Evolutionary conservation across 306 rosid species (phyloP), one percentile per base, ranked within the genome.

Genomic region (Castanospermum australe): DNA sequence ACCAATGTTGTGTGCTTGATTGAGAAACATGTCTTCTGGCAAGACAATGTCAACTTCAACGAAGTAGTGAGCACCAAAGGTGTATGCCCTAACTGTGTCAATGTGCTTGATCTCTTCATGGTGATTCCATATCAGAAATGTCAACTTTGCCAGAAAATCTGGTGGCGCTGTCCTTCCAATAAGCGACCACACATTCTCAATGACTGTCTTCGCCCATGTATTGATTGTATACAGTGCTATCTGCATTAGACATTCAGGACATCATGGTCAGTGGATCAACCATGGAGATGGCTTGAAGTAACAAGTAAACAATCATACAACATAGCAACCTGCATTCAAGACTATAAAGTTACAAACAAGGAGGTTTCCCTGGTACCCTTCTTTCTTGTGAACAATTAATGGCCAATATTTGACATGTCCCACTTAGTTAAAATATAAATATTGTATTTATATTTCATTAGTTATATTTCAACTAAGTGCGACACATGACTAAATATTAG

Each of bases 31-130:
- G 64, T 86, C 78, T 62, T 84, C 88, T 11, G 87, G 91, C 67
- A 90, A 68, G 60, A 90, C 91, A 0, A 90, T 86, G 73, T 90
- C 93, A 17, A 84, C 93, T 86, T 87, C 93, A 18, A 81, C 93
- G 71, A 90, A 90, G 88, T 90, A 86, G 52, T 73, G 83, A 21
- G 84, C 62, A 9, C 93, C 93, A 59, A 90, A 84, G 1, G 91
- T 90, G 84, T 90, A 90, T 8, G 93, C 93, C 55, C 93, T 85
- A 5, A 89, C 91, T 4, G 93, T 89, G 44, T 89, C 93, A 30
- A 89, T 89, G 71, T 87, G 80, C 84, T 70, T 77, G 22, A 89
- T 82, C 32, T 81, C 82, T 73, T 84, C 84, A 39, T 89, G 93
- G 81, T 89, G 91, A 76, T 89, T 87, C 93, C 93, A 89, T 67